These are phyloP conservation scores for Ceratobasidium sp. DNA, from an alignment of 1,284 basidiomycete genomes.

Conservation along the genomic window DNA sequence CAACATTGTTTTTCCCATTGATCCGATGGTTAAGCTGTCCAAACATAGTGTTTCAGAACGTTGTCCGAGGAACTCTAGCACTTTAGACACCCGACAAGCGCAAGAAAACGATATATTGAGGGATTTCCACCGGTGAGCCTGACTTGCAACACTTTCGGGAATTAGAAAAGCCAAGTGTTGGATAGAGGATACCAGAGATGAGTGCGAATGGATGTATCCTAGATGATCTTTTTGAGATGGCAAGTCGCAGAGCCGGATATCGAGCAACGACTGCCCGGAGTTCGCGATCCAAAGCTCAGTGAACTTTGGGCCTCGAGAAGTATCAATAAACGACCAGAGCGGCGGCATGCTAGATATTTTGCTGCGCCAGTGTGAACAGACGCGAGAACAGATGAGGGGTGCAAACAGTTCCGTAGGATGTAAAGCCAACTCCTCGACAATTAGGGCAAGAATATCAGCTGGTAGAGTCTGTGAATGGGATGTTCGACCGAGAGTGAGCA, in stretches of 20 bases:
- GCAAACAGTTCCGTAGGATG: not conserved
- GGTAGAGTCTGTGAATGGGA: not conserved
- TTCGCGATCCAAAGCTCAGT: not conserved
- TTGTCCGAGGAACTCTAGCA: conserved; percentile 5
- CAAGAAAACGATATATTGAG: not conserved
- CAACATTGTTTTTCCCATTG: not conserved
- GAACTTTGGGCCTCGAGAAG: not conserved
- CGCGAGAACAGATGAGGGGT: conserved; percentile 9
- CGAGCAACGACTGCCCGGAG: not conserved
- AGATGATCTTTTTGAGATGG: not conserved
- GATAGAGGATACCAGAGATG: not conserved
- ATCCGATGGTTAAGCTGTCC: not conserved
- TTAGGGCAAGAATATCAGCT: conserved; percentile 6
- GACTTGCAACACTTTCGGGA: not conserved
- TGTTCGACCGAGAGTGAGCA: too few species aligned
- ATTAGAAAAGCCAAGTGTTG: not conserved
- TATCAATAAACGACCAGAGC: conserved; percentile 7
- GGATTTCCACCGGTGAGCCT: not conserved
- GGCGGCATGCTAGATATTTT: not conserved
- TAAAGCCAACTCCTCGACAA: not conserved
- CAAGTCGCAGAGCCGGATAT: not conserved
- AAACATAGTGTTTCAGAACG: not conserved
- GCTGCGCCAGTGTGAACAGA: conserved; percentile 7
- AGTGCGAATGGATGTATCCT: not conserved
- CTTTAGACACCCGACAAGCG: not conserved